Conservation (phyloP, 768 basidiomycete genomes). For the Clitopilus hobsonii region DNA sequence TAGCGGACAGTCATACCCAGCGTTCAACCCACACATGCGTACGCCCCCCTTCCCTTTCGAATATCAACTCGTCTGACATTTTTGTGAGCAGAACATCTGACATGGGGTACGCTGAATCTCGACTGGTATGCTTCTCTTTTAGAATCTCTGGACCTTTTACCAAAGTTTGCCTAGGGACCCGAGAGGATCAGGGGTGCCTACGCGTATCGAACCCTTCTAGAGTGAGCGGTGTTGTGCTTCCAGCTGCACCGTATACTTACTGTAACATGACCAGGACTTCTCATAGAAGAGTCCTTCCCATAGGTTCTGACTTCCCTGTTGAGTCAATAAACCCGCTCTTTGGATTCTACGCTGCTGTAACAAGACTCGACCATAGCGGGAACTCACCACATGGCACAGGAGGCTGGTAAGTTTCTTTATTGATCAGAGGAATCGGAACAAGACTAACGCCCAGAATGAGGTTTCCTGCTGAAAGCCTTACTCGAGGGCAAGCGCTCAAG, state of each 20-base stretch:
- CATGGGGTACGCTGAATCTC: constrained; percentile 87
- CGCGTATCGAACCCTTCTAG: constrained; percentile 76
- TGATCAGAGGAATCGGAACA: background rate
- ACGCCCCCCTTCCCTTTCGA: constrained; percentile 19
- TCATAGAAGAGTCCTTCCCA: constrained; percentile 50
- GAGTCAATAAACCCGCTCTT: constrained; percentile 66
- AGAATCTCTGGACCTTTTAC: background rate
- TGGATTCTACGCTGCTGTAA: constrained; percentile 70
- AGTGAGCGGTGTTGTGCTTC: constrained; percentile 35
- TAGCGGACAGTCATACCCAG: constrained; percentile 57
- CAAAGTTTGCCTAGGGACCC: constrained; percentile 46
- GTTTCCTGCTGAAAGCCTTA: constrained; percentile 73
- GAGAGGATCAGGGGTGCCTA: constrained; percentile 85
- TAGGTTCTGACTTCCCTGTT: constrained; percentile 77
- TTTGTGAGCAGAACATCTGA: constrained; percentile 60
- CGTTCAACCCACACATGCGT: constrained; percentile 75
- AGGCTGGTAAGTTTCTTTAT: constrained; percentile 52
- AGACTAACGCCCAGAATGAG: constrained; percentile 31
- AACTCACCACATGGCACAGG: constrained; percentile 60
- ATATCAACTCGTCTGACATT: constrained; percentile 3
- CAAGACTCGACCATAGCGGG: constrained; percentile 56
- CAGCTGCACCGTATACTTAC: background rate
- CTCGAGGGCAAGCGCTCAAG: constrained; percentile 77
- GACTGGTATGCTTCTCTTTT: constrained; percentile 45
- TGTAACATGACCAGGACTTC: constrained; percentile 38